Percentiles rank a stretch among this genome's conserved stretches.
Evolutionary conservation across 768 basidiomycete genomes (phyloP).

Genomic region (Sarcodon aspratus): DNA sequence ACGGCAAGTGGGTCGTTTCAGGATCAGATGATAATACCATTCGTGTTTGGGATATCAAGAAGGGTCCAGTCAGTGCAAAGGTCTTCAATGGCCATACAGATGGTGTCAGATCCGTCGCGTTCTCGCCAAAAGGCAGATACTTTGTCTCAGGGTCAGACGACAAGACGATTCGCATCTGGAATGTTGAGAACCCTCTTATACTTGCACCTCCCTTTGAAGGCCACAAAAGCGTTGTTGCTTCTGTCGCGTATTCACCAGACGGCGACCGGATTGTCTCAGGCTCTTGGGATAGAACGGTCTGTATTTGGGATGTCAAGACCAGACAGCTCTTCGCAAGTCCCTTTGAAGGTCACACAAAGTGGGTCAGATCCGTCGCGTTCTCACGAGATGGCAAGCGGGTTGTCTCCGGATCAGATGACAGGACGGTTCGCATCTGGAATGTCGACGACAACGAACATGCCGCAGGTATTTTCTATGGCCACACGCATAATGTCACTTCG

Average conservation of each 20-base stretch:
- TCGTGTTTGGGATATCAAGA: conserved; percentile 3
- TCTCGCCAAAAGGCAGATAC: conserved; percentile 6
- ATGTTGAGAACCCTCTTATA: not conserved
- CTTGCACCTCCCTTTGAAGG: conserved; percentile 8
- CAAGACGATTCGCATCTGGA: conserved; percentile 6
- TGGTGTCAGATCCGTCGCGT: conserved; percentile 1
- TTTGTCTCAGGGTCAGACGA: conserved; percentile 5
- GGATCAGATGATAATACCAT: conserved; percentile 19
- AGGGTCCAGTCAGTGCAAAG: not conserved
- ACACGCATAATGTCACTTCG: conserved; percentile 9
- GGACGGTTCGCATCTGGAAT: conserved; percentile 11
- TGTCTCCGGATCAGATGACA: conserved; percentile 31
- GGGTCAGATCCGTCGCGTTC: conserved; percentile 24
- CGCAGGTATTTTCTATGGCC: conserved; percentile 2
- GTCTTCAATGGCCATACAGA: conserved; percentile 1
- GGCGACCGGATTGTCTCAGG: conserved; percentile 17
- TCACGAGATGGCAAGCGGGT: conserved; percentile 30
- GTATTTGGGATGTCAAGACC: conserved; percentile 19
- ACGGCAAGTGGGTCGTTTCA: conserved; percentile 2
- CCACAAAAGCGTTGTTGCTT: conserved; percentile 5
- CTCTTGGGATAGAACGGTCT: conserved; percentile 22
- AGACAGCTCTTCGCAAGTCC: conserved; percentile 13
- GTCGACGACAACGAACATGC: conserved; percentile 8
- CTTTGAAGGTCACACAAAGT: conserved; percentile 16
- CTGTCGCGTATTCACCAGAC: conserved; percentile 10